Evolutionary conservation across 1,284 basidiomycete genomes (phyloP).

Genomic region (Papiliotrema nemorosa): DNA sequence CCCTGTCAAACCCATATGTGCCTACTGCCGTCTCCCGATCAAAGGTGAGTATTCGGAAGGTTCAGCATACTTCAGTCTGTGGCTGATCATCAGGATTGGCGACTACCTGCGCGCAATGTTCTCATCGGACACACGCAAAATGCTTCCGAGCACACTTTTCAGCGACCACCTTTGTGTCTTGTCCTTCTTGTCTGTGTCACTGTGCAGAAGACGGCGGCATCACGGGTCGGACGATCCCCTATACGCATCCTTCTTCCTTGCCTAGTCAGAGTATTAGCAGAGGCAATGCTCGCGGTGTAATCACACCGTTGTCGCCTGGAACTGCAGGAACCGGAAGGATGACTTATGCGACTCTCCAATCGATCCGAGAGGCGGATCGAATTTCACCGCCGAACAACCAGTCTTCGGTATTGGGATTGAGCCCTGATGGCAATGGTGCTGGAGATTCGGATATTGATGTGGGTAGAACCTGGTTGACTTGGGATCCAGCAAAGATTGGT

Average conservation of each 20-base stretch:
- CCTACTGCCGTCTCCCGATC: slow-evolving; percentile 71
- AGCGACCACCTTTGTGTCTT: slow-evolving; percentile 16
- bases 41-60: slow-evolving; percentile 58
- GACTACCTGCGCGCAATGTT: slow-evolving; percentile 62
- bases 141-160: slow-evolving; percentile 49
- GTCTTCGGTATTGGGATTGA: slow-evolving; percentile 1
- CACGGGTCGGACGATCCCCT: slow-evolving; percentile 7
- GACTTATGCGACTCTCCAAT: not conserved
- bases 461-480: not conserved
- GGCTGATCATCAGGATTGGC: slow-evolving; percentile 60
- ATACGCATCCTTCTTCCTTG: not conserved
- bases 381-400: not conserved
- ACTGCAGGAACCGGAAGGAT: not conserved
- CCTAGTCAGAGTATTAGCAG: not conserved
- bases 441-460: not conserved
- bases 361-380: slow-evolving; percentile 5
- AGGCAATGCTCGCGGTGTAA: not conserved
- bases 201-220: slow-evolving; percentile 24
- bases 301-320: not conserved
- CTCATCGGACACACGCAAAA: slow-evolving; percentile 63
- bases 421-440: not conserved
- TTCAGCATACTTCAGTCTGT: not conserved
- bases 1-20: slow-evolving; percentile 57
- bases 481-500: slow-evolving; percentile 4
- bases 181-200: slow-evolving; percentile 37